These are phyloP conservation scores for Starmerella asiatica DNA, from an alignment of 805 yeast genomes.

Conservation along the genomic window DNA sequence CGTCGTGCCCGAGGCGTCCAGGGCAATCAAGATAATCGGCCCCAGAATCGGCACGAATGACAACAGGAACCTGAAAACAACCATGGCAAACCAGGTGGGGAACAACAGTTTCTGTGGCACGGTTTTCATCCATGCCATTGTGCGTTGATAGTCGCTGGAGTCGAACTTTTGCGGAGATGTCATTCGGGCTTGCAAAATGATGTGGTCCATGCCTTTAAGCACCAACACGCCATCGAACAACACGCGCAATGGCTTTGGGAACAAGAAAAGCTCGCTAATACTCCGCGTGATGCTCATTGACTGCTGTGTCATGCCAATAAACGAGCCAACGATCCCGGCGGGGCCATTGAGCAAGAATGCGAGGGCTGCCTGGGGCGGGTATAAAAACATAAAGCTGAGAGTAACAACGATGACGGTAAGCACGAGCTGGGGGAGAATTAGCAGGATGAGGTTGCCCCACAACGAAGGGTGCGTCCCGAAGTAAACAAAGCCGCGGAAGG, in stretches of 20 bases:
- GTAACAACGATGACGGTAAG: constrained; percentile 30
- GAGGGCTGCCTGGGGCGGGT: constrained; percentile 34
- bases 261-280: constrained; percentile 32
- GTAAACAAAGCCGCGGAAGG: constrained; percentile 32
- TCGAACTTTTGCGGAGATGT: constrained; percentile 20
- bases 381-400: constrained; percentile 30
- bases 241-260: constrained; percentile 36
- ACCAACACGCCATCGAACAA: constrained; percentile 38
- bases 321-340: constrained; percentile 35
- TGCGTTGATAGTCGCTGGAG: constrained; percentile 26
- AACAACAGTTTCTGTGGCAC: constrained; percentile 31
- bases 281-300: constrained; percentile 32
- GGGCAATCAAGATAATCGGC: constrained; percentile 37
- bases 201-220: constrained; percentile 34
- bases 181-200: constrained; percentile 32
- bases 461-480: constrained; percentile 31
- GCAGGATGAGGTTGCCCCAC: constrained; percentile 36
- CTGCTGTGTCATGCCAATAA: constrained; percentile 34
- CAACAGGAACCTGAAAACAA: constrained; percentile 29
- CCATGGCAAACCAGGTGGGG: constrained; percentile 32
- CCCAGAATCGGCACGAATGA: constrained; percentile 47
- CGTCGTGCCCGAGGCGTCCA: constrained; percentile 45
- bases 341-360: constrained; percentile 39
- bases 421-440: constrained; percentile 35
- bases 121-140: constrained; percentile 26